phyloP scores from a whole-genome alignment of 2,329 filamentous ascomycete genomes.

The Apiospora aurea region DNA sequence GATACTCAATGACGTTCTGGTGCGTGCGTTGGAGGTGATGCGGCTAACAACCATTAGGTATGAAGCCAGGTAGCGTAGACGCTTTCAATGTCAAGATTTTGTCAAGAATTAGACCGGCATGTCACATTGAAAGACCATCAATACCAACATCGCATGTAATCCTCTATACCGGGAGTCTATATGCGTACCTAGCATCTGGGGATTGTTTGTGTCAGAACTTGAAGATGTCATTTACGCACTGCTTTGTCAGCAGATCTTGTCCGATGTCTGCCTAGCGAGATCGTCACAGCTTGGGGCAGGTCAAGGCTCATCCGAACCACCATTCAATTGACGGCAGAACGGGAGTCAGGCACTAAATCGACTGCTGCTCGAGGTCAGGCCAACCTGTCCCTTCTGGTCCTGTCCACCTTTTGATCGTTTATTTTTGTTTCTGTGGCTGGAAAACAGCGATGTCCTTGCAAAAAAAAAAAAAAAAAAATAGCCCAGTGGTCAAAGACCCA shows the following conservation, averaged over 20 bases:
- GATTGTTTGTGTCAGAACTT: background rate
- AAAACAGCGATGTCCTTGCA: slow-evolving; percentile 2
- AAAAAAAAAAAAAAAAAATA: no score
- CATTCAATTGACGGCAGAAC: background rate
- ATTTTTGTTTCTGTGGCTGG: background rate
- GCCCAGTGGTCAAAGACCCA: background rate
- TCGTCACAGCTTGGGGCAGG: background rate
- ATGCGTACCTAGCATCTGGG: background rate
- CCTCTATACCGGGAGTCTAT: background rate
- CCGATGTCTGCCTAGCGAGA: background rate
- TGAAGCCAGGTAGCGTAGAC: background rate
- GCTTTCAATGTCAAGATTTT: background rate
- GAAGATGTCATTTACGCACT: slow-evolving; percentile 6
- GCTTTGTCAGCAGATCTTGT: slow-evolving; percentile 17
- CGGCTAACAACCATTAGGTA: background rate
- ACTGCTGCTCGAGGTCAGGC: background rate
- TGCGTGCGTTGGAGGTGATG: background rate
- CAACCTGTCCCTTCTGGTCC: background rate
- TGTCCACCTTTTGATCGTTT: background rate
- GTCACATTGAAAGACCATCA: background rate
- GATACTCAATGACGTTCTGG: background rate
- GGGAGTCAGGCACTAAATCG: background rate
- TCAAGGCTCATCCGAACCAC: slow-evolving; percentile 3
- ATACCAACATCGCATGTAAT: background rate
- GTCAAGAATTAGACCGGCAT: background rate